These are phyloP conservation scores for Bothriochloa decipiens DNA, from an alignment of 176 grass and related monocot genomes.

Conservation along the genomic window DNA sequence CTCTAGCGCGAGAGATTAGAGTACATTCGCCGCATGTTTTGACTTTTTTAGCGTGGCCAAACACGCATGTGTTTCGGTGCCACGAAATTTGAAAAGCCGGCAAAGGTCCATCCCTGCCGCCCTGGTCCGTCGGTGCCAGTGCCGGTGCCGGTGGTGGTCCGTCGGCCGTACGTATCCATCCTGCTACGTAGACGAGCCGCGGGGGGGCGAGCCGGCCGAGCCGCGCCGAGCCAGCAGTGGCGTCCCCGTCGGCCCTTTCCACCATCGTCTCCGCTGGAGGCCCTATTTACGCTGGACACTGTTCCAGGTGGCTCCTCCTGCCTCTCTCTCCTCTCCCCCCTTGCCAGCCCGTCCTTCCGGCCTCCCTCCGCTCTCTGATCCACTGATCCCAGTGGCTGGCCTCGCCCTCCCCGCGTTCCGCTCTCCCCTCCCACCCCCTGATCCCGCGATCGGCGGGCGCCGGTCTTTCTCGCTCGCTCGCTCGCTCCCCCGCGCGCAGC, in stretches of 20 bases:
- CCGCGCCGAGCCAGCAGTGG: neutral
- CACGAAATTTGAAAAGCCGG: neutral
- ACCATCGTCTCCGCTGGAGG: neutral
- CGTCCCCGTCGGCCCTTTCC: neutral
- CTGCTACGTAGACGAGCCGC: neutral
- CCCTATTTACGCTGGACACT: slow-evolving; percentile 39
- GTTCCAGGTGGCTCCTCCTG: slow-evolving; percentile 45
- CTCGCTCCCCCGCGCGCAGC: neutral
- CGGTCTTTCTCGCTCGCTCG: neutral
- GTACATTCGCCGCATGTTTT: neutral
- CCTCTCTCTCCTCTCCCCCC: neutral
- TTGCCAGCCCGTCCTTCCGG: no score
- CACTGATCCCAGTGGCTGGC: slow-evolving; percentile 16
- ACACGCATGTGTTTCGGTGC: neutral
- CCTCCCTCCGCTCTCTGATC: neutral
- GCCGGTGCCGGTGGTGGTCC: neutral
- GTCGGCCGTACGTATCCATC: neutral
- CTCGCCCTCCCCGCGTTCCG: neutral
- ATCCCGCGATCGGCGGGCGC: slow-evolving; percentile 19
- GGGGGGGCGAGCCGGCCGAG: no score
- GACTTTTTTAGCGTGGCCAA: neutral
- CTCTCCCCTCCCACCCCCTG: neutral
- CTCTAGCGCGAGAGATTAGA: no score
- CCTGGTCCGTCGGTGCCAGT: neutral
- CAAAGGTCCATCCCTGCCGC: neutral